Evolutionary conservation across 345 rosid genomes (phyloP), one percentile per base, ranked within the genome.

Genomic region (Passiflora organensis): DNA sequence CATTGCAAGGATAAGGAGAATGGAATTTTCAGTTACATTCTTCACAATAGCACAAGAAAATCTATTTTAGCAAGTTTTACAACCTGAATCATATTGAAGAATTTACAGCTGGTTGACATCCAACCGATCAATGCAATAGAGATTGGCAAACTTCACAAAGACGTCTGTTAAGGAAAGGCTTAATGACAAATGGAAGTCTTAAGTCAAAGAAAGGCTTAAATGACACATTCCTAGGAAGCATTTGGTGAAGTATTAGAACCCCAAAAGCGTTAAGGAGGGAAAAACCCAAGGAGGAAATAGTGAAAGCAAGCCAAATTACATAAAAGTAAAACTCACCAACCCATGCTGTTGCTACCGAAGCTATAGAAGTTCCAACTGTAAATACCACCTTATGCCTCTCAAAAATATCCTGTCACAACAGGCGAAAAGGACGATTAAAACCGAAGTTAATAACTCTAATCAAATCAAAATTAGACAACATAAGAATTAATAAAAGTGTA

Each of bases 281-380:
- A 18, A 43, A 28, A 2, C 4, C 16, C 22, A 32, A 15, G 1
- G 24, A 18, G 11, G 23, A 18, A 16, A 57, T 21, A 38, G n/a
- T 1, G 44, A 34, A 36, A 32, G 5, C 16, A 41, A 21, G 3
- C 19, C 22, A 9, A 24, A 15, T 8, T 9, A 54, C 45, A 50
- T 6, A 13, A 10, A 54, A 52, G 23, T 12, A 54, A 28, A 66
- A 64, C 82, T 66, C 69, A 93, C 96, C 99, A 48, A 68, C 56
- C 91, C 96, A 93, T 53, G 96, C 96, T 14, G 96, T 89, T 39
- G 81, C 91, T 75, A 93, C 84, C 15, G 99, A 88, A 17, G 96
- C 99, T 13, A 82, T 20, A 62, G 99, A 93, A 54, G 99, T 86
- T 60, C 95, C 99, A 34, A 93, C 41, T 4, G 99, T 84, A 62